Evolutionary conservation across 2,329 filamentous ascomycete species (phyloP).

Genomic region (Alternaria angustiovoidea): DNA sequence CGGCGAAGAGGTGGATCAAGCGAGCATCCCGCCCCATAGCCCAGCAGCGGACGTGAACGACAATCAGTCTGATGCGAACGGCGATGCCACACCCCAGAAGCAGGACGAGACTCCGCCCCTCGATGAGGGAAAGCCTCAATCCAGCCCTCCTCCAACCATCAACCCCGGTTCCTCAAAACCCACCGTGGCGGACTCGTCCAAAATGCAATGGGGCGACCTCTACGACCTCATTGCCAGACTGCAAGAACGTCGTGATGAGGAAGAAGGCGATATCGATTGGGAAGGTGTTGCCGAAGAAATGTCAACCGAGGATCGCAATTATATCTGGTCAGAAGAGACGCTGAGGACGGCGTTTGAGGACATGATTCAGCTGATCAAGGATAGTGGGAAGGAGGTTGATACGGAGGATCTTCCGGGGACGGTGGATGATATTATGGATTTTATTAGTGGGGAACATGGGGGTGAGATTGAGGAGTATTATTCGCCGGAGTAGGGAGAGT

Average conservation of each 20-base stretch:
- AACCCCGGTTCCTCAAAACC: neutral
- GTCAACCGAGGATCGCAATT: neutral
- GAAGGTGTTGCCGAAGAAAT: conserved; percentile 16
- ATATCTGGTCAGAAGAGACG: conserved; percentile 28
- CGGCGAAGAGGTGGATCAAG: no score
- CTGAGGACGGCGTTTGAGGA: conserved; percentile 32
- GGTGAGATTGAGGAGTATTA: conserved; percentile 26
- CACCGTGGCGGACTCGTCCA: conserved; percentile 22
- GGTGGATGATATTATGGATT: conserved; percentile 35
- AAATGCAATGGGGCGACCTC: conserved; percentile 54
- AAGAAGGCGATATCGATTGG: conserved; percentile 50
- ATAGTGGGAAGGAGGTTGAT: conserved; percentile 8
- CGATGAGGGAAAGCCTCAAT: neutral
- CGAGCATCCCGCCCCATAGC: no score
- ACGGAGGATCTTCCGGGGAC: conserved; percentile 10
- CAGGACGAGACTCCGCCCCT: no score
- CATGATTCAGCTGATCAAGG: conserved; percentile 20
- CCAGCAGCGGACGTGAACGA: neutral
- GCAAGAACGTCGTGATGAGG: conserved; percentile 19
- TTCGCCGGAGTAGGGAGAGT: neutral
- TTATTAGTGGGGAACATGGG: conserved; percentile 18
- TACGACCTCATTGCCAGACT: conserved; percentile 52
- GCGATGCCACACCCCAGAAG: no score
- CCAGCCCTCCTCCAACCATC: fast-evolving
- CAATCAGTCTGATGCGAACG: neutral